Conservation (phyloP, 164 flowering plant species). For the Buxus sempervirens region DNA sequence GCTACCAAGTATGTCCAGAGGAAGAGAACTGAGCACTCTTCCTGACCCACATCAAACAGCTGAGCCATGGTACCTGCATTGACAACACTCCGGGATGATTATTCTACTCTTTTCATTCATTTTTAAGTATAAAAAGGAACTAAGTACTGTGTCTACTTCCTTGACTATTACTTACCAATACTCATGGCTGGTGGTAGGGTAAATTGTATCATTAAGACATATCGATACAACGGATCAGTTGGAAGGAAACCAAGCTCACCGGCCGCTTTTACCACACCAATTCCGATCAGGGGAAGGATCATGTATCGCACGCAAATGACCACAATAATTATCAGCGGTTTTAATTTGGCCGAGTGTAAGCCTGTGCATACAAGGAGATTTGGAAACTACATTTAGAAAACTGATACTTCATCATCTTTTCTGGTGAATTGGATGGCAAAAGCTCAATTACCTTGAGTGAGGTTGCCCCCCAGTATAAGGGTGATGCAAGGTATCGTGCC, state of each 20-base stretch:
- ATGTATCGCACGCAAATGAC: conserved; percentile 54
- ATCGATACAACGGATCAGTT: conserved; percentile 64
- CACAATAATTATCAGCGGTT: conserved; percentile 32
- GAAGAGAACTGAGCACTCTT: conserved; percentile 78
- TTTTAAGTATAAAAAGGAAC: not conserved
- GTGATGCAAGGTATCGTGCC: conserved; percentile 91
- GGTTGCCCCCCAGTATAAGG: conserved; percentile 92
- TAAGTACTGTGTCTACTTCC: not conserved
- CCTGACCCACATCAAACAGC: conserved; percentile 78
- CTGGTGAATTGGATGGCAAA: not conserved
- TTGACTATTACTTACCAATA: conserved; percentile 41
- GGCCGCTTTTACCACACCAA: conserved; percentile 56
- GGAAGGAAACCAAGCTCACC: conserved; percentile 55
- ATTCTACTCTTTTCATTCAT: too few relatives aligned
- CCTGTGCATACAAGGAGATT: conserved; percentile 31
- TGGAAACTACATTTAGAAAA: not conserved
- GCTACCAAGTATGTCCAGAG: conserved; percentile 88
- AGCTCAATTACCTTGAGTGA: conserved; percentile 55
- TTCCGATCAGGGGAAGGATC: conserved; percentile 59
- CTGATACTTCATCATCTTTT: not conserved
- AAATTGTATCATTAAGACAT: conserved; percentile 72
- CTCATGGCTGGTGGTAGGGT: conserved; percentile 87
- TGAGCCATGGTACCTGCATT: conserved; percentile 80
- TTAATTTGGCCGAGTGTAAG: conserved; percentile 38
- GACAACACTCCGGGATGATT: not conserved